phyloP scores from a whole-genome alignment of 495 filamentous ascomycete genomes.

The Hypoxylon trugodes region DNA sequence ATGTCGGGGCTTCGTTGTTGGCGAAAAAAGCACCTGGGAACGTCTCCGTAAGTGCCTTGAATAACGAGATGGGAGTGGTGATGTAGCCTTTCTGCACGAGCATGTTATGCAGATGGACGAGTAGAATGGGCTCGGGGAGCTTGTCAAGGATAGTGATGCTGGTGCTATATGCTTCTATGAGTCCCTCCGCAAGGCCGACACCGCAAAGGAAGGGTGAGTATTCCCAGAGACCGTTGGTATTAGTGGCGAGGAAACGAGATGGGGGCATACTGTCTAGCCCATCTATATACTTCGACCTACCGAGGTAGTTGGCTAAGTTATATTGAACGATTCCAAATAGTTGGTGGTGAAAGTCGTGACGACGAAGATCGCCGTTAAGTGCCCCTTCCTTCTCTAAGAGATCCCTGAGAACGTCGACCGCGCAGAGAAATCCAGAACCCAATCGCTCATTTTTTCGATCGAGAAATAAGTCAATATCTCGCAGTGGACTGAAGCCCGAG shows the following conservation, averaged over 20 bases:
- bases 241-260: conserved; percentile 53
- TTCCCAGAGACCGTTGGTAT: conserved; percentile 58
- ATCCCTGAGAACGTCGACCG: conserved; percentile 40
- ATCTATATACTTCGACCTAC: conserved; percentile 51
- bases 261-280: conserved; percentile 48
- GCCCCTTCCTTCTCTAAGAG: conserved; percentile 41
- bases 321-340: conserved; percentile 36
- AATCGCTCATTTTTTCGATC: conserved; percentile 43
- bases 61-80: conserved; percentile 40
- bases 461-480: conserved; percentile 57
- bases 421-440: conserved; percentile 34
- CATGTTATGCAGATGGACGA: conserved; percentile 58
- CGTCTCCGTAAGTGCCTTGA: conserved; percentile 27
- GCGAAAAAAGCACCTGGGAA: conserved; percentile 40
- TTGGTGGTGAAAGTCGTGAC: conserved; percentile 24
- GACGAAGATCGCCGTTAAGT: conserved; percentile 42
- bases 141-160: conserved; percentile 47
- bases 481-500: conserved; percentile 44
- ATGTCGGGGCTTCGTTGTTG: conserved; percentile 43
- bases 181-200: conserved; percentile 52
- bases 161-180: conserved; percentile 46
- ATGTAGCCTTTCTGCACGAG: conserved; percentile 52
- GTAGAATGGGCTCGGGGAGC: conserved; percentile 45
- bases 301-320: conserved; percentile 54
- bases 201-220: conserved; percentile 62